Conservation (phyloP, 352 stramenopile species). For the Phytophthora boehmeriae region DNA sequence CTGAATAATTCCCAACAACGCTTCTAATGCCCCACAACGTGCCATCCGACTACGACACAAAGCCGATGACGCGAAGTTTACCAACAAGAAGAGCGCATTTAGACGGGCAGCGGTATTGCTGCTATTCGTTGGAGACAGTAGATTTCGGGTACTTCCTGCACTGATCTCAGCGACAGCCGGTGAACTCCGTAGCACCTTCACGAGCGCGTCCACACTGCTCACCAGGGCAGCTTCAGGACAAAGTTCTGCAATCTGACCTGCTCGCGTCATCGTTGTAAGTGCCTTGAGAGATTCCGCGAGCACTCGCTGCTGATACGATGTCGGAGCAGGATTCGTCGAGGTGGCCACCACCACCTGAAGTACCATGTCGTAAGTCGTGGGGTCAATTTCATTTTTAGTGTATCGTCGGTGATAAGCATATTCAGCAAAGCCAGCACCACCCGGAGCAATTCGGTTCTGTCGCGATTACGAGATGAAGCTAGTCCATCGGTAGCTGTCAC, state of each 20-base stretch:
- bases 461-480: slow-evolving; percentile 5
- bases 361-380: slow-evolving; percentile 70
- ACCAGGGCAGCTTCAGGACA: slow-evolving; percentile 44
- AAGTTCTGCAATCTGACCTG: slow-evolving; percentile 27
- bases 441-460: slow-evolving; percentile 32
- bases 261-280: slow-evolving; percentile 55
- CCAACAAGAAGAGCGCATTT: slow-evolving; percentile 66
- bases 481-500: slow-evolving; percentile 6
- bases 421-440: slow-evolving; percentile 58
- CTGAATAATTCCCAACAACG: slow-evolving; percentile 35
- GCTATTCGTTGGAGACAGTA: no score
- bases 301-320: slow-evolving; percentile 29
- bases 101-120: slow-evolving; percentile 44
- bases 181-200: slow-evolving; percentile 40
- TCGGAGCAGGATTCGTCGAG: slow-evolving; percentile 4
- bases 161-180: slow-evolving; percentile 5
- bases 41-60: slow-evolving; percentile 54
- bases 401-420: slow-evolving; percentile 51
- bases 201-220: slow-evolving; percentile 51
- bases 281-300: slow-evolving; percentile 56
- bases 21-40: slow-evolving; percentile 44
- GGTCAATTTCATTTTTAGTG: slow-evolving; percentile 54
- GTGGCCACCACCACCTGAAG: slow-evolving; percentile 50
- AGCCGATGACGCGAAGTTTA: slow-evolving; percentile 62
- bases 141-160: background rate